These are phyloP conservation scores for Triglochin maritima DNA, from an alignment of 106 monocot genomes.

Conservation along the genomic window DNA sequence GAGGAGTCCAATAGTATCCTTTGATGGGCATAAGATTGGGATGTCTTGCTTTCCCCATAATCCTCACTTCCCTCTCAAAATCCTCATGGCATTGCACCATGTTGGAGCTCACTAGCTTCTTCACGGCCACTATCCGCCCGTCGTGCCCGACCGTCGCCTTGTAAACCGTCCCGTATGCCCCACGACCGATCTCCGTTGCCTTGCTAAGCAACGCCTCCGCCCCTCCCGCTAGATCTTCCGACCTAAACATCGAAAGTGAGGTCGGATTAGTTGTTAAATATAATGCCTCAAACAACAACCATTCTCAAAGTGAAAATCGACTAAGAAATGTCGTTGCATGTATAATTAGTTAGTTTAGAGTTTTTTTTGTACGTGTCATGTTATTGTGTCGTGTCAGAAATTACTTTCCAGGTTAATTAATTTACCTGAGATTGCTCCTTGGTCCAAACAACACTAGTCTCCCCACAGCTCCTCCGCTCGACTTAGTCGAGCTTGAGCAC, in stretches of 20 bases:
- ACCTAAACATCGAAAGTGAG: neutral
- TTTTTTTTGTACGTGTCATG: no score
- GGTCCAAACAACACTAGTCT: conserved; percentile 56
- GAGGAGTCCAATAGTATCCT: conserved; percentile 94
- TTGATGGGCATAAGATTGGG: conserved; percentile 62
- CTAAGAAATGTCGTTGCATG: no score
- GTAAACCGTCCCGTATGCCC: conserved; percentile 63
- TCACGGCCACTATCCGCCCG: conserved; percentile 41
- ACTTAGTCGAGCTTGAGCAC: conserved; percentile 49
- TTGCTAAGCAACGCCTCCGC: conserved; percentile 57
- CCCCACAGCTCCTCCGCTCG: conserved; percentile 37
- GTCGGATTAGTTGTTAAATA: no score
- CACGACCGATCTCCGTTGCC: conserved; percentile 67
- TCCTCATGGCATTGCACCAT: conserved; percentile 64
- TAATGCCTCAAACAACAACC: no score
- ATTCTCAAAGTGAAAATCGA: no score
- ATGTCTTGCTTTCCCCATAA: conserved; percentile 65
- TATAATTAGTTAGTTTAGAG: no score
- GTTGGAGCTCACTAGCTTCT: conserved; percentile 46
- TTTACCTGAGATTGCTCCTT: conserved; percentile 11
- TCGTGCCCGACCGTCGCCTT: conserved; percentile 40
- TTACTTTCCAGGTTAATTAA: no score
- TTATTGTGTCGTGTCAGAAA: no score
- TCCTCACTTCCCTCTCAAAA: conserved; percentile 73
- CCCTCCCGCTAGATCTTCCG: conserved; percentile 37